Evolutionary conservation across 2,329 filamentous ascomycete species (phyloP).

Genomic region (Botryosphaeria agaves): DNA sequence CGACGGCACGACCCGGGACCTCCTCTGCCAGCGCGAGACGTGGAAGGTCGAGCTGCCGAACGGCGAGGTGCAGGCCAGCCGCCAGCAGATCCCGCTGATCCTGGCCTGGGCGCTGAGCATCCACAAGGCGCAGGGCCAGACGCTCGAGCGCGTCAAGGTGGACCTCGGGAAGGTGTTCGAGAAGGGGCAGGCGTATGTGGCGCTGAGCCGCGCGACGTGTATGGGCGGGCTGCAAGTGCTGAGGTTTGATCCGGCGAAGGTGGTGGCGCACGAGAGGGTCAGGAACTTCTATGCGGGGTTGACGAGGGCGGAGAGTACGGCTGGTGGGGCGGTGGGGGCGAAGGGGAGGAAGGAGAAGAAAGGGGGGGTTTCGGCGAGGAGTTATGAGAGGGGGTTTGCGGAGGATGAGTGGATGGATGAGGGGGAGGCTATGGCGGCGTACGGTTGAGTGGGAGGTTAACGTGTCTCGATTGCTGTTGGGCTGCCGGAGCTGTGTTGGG

Average conservation of each 20-base stretch:
- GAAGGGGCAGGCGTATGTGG: constrained; percentile 94
- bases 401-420: constrained; percentile 6
- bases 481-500: too few relatives aligned
- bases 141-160: constrained; percentile 82
- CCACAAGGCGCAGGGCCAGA: constrained; percentile 95
- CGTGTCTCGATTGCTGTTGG: too few relatives aligned
- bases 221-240: constrained; percentile 78
- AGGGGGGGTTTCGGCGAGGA: constrained; percentile 9
- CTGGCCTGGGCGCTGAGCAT: constrained; percentile 95
- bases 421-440: constrained; percentile 2
- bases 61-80: constrained; percentile 80
- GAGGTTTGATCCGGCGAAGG: constrained; percentile 75
- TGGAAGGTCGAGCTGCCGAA: constrained; percentile 98
- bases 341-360: constrained; percentile 13
- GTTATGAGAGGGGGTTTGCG: constrained; percentile 14
- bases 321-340: constrained; percentile 12
- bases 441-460: neutral
- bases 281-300: constrained; percentile 72
- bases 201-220: constrained; percentile 77
- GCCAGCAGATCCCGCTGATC: constrained; percentile 62
- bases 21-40: constrained; percentile 71
- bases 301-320: constrained; percentile 44
- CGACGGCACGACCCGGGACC: constrained; percentile 56
- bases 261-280: constrained; percentile 85
- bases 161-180: constrained; percentile 87